A percentile compares a stretch with the other conserved stretches of the same genome.
These are phyloP conservation scores for Lentinus tigrinus DNA, from an alignment of 768 basidiomycete species.

Conservation along the genomic window DNA sequence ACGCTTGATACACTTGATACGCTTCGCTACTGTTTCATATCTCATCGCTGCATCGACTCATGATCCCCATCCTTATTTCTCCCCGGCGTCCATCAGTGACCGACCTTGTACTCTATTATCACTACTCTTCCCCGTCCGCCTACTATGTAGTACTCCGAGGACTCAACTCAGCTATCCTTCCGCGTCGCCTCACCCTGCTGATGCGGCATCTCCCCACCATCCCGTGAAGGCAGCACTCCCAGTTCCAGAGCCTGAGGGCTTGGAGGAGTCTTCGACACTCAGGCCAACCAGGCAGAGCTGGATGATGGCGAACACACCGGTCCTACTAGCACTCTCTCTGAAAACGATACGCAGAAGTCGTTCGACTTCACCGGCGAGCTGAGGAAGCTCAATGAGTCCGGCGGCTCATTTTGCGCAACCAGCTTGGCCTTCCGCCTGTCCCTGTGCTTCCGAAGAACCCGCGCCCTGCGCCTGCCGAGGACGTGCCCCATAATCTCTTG, in stretches of 20 bases:
- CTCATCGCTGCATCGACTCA: no score
- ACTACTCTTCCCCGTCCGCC: no score
- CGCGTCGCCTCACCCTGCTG: no score
- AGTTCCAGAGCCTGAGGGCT: slow-evolving; percentile 12
- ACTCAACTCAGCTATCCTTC: no score
- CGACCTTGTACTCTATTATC: no score
- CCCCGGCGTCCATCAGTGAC: no score
- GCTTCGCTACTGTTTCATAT: no score
- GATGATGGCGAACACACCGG: slow-evolving; percentile 45
- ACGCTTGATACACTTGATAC: no score
- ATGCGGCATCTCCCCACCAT: no score
- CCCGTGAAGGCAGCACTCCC: slow-evolving; percentile 45
- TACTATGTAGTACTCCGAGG: no score
- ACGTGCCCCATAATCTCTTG: slow-evolving; percentile 25
- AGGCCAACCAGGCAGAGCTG: slow-evolving; percentile 34
- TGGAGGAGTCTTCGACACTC: slow-evolving; percentile 40
- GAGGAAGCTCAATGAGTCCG: slow-evolving; percentile 65
- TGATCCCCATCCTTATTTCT: no score
- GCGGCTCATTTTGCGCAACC: slow-evolving; percentile 59
- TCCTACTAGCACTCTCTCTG: slow-evolving; percentile 43
- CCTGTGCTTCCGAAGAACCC: slow-evolving; percentile 31
- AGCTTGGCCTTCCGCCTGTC: slow-evolving; percentile 70
- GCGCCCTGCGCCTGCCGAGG: slow-evolving; percentile 16
- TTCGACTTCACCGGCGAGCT: slow-evolving; percentile 87
- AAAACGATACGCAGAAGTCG: slow-evolving; percentile 71